These are phyloP conservation scores for Volvariella volvacea DNA, from an alignment of 1,284 basidiomycete species.

Conservation along the genomic window DNA sequence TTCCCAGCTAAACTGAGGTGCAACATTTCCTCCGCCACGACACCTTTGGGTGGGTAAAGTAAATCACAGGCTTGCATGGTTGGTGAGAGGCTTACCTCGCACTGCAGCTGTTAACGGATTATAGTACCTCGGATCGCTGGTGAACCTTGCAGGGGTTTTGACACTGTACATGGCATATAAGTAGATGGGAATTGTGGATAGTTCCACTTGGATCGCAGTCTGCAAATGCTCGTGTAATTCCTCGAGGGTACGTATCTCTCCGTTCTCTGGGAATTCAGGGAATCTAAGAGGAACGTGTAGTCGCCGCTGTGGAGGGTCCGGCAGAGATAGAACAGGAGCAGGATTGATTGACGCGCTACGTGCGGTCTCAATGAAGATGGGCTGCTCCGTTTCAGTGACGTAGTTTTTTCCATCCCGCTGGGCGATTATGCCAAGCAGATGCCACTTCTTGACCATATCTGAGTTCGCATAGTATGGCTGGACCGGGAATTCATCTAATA, in stretches of 20 bases:
- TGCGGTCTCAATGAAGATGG: background rate
- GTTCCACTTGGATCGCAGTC: constrained; percentile 13
- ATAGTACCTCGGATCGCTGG: constrained; percentile 13
- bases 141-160: constrained; percentile 9
- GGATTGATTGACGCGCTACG: no score
- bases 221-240: constrained; percentile 13
- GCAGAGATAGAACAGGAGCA: no score
- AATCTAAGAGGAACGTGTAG: no score
- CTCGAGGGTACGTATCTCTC: constrained; percentile 5
- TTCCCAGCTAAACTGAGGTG: constrained; percentile 18
- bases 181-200: constrained; percentile 17
- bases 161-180: constrained; percentile 17
- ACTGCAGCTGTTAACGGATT: constrained; percentile 11
- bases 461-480: constrained; percentile 5
- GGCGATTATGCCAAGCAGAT: constrained; percentile 8
- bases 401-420: background rate
- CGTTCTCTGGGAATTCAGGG: no score
- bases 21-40: constrained; percentile 18
- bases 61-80: no score
- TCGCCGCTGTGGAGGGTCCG: no score
- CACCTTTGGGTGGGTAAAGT: no score
- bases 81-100: constrained; percentile 11
- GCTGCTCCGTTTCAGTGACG: background rate
- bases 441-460: constrained; percentile 8
- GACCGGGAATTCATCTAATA: constrained; percentile 5